Percentiles rank a stretch among this genome's conserved stretches.
These are phyloP conservation scores for Bipolaris cookei DNA, from an alignment of 2,329 filamentous ascomycete species.

Conservation along the genomic window DNA sequence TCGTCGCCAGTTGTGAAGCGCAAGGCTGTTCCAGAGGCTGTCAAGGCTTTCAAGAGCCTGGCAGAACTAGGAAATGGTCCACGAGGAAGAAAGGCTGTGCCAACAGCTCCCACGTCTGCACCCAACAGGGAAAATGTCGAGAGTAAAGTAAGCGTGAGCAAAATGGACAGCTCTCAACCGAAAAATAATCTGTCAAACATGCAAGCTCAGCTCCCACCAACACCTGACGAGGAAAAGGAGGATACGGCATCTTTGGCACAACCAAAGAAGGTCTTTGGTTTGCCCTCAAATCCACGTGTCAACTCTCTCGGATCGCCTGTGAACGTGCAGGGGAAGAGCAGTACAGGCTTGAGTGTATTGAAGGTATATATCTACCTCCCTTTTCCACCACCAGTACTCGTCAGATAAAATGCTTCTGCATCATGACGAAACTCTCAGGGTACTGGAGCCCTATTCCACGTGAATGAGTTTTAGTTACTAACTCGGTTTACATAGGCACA, in stretches of 20 bases:
- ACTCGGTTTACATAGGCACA: slow-evolving; percentile 19
- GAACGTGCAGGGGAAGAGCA: slow-evolving; percentile 47
- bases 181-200: slow-evolving; percentile 9
- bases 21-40: slow-evolving; percentile 32
- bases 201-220: slow-evolving; percentile 36
- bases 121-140: slow-evolving; percentile 18
- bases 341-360: slow-evolving; percentile 46
- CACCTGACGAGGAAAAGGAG: slow-evolving; percentile 34
- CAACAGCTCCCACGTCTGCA: slow-evolving; percentile 30
- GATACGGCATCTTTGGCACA: slow-evolving; percentile 20
- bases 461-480: not conserved
- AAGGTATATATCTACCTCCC: slow-evolving; percentile 43
- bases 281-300: slow-evolving; percentile 41
- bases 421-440: slow-evolving; percentile 15
- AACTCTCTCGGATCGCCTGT: slow-evolving; percentile 31
- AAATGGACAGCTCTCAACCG: slow-evolving; percentile 3
- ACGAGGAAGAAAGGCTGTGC: slow-evolving; percentile 36
- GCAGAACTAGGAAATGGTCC: slow-evolving; percentile 39
- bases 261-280: slow-evolving; percentile 36
- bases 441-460: slow-evolving; percentile 8
- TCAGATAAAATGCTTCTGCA: slow-evolving; percentile 22
- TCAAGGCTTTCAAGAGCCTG: slow-evolving; percentile 38
- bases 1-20: slow-evolving; percentile 30
- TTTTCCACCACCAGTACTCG: slow-evolving; percentile 29
- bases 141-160: not conserved